Evolutionary conservation across 148 eudicot genomes (phyloP).

Genomic region (Nepenthes mirabilis): DNA sequence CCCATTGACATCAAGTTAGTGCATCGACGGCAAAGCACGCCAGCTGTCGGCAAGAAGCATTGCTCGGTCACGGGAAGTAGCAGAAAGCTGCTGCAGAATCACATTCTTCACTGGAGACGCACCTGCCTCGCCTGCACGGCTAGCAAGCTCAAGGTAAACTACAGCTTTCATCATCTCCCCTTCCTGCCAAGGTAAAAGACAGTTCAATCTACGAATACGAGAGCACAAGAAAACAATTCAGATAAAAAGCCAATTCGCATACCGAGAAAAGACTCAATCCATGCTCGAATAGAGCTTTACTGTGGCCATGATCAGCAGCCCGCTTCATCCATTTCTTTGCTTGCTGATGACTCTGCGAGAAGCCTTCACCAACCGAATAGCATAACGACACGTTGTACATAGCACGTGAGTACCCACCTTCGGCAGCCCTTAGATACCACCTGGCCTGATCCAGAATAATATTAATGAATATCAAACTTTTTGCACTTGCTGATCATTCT

Average conservation of each 20-base stretch:
- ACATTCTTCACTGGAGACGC: slow-evolving; percentile 64
- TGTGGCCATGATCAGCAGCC: slow-evolving; percentile 89
- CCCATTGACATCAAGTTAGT: slow-evolving; percentile 1
- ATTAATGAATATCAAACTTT: neutral
- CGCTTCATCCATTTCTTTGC: slow-evolving; percentile 89
- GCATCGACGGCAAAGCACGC: slow-evolving; percentile 63
- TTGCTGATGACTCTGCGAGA: slow-evolving; percentile 32
- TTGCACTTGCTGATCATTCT: neutral
- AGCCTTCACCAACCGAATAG: slow-evolving; percentile 65
- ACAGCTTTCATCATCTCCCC: slow-evolving; percentile 74
- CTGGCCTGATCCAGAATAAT: slow-evolving; percentile 39
- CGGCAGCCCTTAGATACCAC: slow-evolving; percentile 80
- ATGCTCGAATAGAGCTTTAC: slow-evolving; percentile 80
- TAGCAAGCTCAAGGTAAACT: slow-evolving; percentile 78
- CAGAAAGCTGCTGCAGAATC: slow-evolving; percentile 48
- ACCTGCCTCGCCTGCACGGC: slow-evolving; percentile 62
- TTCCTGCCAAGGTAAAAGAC: slow-evolving; percentile 37
- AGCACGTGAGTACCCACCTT: slow-evolving; percentile 76
- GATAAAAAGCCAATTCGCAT: slow-evolving; percentile 10
- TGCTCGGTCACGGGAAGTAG: slow-evolving; percentile 39
- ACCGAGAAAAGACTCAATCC: slow-evolving; percentile 71
- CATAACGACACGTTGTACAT: slow-evolving; percentile 79
- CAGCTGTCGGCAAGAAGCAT: slow-evolving; percentile 58
- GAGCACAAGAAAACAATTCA: neutral
- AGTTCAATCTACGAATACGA: neutral